phyloP scores from a whole-genome alignment of 2,329 filamentous ascomycete genomes.

The Colletotrichum limetticola region DNA sequence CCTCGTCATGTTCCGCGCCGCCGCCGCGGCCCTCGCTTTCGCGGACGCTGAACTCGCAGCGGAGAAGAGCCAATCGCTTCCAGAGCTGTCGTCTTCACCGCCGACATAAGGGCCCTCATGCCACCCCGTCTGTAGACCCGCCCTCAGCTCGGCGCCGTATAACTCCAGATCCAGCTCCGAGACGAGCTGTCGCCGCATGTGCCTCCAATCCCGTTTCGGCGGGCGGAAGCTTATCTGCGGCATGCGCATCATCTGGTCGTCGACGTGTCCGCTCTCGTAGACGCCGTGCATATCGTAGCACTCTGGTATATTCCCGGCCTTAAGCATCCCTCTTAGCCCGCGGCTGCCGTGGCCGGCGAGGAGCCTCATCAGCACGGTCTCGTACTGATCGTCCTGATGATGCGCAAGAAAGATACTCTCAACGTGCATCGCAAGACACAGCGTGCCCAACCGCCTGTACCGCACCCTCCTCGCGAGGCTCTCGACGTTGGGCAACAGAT shows the following conservation, averaged over 20 bases:
- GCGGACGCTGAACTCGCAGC: conserved; percentile 35
- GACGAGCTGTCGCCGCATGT: conserved; percentile 35
- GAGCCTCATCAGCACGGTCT: conserved; percentile 87
- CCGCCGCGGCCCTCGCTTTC: conserved; percentile 25
- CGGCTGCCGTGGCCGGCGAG: conserved; percentile 72
- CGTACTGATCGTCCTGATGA: conserved; percentile 90
- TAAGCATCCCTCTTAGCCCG: conserved; percentile 78
- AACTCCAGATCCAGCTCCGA: conserved; percentile 42
- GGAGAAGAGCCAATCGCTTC: conserved; percentile 18
- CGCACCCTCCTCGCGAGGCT: conserved; percentile 78
- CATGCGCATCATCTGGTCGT: conserved; percentile 51
- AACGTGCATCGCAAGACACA: conserved; percentile 64
- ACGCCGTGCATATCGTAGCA: conserved; percentile 80
- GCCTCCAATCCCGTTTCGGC: conserved; percentile 38
- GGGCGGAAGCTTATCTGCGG: conserved; percentile 54
- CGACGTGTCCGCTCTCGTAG: conserved; percentile 70
- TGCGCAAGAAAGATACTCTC: conserved; percentile 81
- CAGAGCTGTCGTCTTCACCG: conserved; percentile 31
- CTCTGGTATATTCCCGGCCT: conserved; percentile 80
- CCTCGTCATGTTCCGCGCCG: conserved; percentile 23
- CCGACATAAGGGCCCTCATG: conserved; percentile 33
- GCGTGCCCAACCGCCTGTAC: conserved; percentile 75
- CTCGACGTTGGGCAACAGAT: conserved; percentile 74
- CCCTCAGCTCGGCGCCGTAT: conserved; percentile 34
- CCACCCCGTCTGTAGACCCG: conserved; percentile 30